Percentiles rank a stretch among this genome's conserved stretches.
Evolutionary conservation across 2,329 filamentous ascomycete genomes (phyloP).

Genomic region (Aspergillus melleus): DNA sequence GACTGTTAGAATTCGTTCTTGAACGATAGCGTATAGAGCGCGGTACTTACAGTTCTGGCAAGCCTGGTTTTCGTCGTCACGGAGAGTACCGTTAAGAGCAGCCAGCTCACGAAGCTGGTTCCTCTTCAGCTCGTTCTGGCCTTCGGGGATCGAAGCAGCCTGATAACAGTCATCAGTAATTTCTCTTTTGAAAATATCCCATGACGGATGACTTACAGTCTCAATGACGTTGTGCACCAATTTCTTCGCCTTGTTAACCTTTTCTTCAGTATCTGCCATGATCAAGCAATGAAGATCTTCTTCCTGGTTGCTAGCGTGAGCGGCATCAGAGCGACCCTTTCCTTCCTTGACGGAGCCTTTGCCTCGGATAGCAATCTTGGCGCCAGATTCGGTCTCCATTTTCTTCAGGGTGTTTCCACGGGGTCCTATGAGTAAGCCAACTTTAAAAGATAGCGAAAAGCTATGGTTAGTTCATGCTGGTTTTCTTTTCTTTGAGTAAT

Average conservation of each 20-base stretch:
- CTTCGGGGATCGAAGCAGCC: constrained; percentile 98
- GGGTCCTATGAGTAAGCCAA: constrained; percentile 99
- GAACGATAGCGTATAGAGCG: not conserved
- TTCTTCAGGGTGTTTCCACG: constrained; percentile 99
- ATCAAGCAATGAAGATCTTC: constrained; percentile 98
- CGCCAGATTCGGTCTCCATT: constrained; percentile 96
- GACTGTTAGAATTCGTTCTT: not conserved
- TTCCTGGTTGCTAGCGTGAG: constrained; percentile 99
- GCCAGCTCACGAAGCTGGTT: constrained; percentile 98
- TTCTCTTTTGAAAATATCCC: too few species aligned
- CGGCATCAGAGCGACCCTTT: constrained; percentile 97
- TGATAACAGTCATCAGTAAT: constrained; percentile 45
- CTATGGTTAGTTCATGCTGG: constrained; percentile 80
- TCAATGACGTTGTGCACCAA: constrained; percentile 98
- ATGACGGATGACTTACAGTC: constrained; percentile 66
- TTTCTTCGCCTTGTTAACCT: constrained; percentile 99
- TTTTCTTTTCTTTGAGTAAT: constrained; percentile 23
- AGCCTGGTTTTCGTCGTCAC: constrained; percentile 98
- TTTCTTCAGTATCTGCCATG: constrained; percentile 99
- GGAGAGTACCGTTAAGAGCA: constrained; percentile 95
- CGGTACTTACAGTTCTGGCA: constrained; percentile 81
- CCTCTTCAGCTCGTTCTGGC: constrained; percentile 97
- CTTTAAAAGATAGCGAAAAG: constrained; percentile 74
- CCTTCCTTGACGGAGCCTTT: constrained; percentile 99
- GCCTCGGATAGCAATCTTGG: constrained; percentile 98